Evolutionary conservation across 495 filamentous ascomycete species (phyloP).

Genomic region (Penicillium roqueforti): DNA sequence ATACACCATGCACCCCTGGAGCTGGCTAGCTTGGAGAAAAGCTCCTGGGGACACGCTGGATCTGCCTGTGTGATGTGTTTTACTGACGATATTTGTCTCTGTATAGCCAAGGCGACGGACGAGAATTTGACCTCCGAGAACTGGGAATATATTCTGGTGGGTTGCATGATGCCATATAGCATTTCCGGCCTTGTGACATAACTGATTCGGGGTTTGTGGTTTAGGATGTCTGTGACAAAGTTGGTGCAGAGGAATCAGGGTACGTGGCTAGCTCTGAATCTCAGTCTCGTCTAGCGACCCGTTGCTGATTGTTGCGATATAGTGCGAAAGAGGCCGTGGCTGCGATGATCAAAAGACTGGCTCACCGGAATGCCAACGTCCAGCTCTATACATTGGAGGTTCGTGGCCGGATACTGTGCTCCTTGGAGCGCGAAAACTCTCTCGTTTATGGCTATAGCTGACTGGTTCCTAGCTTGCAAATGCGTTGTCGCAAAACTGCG

Average conservation of each 20-base stretch:
- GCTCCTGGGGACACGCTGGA: not conserved
- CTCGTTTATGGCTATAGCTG: not conserved
- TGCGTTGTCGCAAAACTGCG: constrained; percentile 93
- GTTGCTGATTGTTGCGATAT: constrained; percentile 17
- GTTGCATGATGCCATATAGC: constrained; percentile 8
- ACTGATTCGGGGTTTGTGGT: constrained; percentile 3
- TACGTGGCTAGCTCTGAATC: constrained; percentile 27
- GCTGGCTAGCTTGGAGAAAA: not conserved
- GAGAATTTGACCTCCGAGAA: constrained; percentile 98
- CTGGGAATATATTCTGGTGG: constrained; percentile 92
- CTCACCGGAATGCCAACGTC: constrained; percentile 98
- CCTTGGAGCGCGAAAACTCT: not conserved
- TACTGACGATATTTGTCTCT: constrained; percentile 21
- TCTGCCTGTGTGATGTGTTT: not conserved
- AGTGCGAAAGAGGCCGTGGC: constrained; percentile 89
- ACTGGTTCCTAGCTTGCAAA: constrained; percentile 63
- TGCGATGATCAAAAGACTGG: constrained; percentile 90
- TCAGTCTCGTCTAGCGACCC: not conserved
- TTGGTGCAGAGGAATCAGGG: constrained; percentile 61
- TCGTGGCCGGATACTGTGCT: constrained; percentile 13
- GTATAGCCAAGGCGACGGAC: constrained; percentile 93
- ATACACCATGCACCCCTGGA: not conserved
- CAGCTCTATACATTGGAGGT: constrained; percentile 97
- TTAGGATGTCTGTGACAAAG: constrained; percentile 94
- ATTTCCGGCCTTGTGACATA: not conserved